Percentiles rank a stretch among this genome's conserved stretches.
These are phyloP conservation scores for Eucalyptus erythrocorys DNA, from an alignment of 345 rosid species.

Conservation along the genomic window DNA sequence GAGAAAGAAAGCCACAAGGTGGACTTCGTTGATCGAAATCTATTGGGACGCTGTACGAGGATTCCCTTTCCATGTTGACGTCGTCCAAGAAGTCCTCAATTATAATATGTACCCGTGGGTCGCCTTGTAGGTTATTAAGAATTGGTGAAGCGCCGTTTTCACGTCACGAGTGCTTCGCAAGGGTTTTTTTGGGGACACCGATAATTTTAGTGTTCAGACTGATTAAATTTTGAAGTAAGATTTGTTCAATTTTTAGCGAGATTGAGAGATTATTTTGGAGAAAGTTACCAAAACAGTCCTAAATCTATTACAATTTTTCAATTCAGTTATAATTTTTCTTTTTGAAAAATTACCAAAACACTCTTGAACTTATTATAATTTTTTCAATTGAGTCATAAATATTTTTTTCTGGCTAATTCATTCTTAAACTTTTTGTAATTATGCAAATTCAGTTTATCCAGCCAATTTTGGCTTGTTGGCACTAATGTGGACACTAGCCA, in stretches of 20 bases:
- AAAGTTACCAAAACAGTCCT: too few relatives aligned
- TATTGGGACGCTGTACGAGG: background rate
- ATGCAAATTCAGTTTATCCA: fast-evolving
- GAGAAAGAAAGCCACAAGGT: background rate
- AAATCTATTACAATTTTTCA: too few relatives aligned
- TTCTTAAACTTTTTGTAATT: too few relatives aligned
- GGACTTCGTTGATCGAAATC: background rate
- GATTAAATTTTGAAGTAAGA: too few relatives aligned
- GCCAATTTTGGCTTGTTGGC: too few relatives aligned
- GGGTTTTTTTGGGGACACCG: background rate
- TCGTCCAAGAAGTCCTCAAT: background rate
- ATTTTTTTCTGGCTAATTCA: too few relatives aligned
- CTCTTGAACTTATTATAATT: background rate
- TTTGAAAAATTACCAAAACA: fast-evolving
- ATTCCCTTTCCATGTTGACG: background rate
- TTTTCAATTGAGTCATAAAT: too few relatives aligned
- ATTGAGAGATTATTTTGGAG: background rate
- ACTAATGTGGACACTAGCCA: fast-evolving
- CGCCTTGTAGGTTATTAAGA: background rate
- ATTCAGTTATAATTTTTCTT: too few relatives aligned
- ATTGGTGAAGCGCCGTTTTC: background rate
- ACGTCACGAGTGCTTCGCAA: too few relatives aligned
- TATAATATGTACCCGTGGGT: background rate
- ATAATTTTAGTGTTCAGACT: background rate
- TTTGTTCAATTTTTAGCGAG: background rate